These are phyloP conservation scores for Leccinum disarticulatum DNA, from an alignment of 768 basidiomycete species.

Conservation along the genomic window DNA sequence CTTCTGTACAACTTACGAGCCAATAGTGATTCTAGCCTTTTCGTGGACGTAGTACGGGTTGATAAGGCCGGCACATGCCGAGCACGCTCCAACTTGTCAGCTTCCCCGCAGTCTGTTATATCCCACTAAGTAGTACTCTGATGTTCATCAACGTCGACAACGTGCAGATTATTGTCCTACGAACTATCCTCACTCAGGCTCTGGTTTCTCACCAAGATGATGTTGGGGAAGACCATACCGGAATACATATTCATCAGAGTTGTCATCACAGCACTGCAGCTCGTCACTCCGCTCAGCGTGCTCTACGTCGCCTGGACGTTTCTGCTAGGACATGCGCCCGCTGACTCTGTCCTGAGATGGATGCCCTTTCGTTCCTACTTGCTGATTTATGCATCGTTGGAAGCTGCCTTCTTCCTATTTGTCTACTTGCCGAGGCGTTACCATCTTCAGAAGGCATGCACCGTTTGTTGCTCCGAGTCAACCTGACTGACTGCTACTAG, in stretches of 20 bases:
- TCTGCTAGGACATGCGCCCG: not conserved
- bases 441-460: constrained; percentile 45
- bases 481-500: constrained; percentile 19
- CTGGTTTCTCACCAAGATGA: constrained; percentile 19
- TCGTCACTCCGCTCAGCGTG: constrained; percentile 47
- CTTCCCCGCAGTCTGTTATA: too few relatives aligned
- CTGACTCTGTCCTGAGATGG: not conserved
- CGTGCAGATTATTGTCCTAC: not conserved
- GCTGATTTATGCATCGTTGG: constrained; percentile 38
- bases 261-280: constrained; percentile 43
- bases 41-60: too few relatives aligned
- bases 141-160: not conserved
- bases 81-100: not conserved
- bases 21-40: too few relatives aligned
- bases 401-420: constrained; percentile 48
- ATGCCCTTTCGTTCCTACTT: constrained; percentile 13
- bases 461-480: not conserved
- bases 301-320: constrained; percentile 34
- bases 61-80: not conserved
- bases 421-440: constrained; percentile 48
- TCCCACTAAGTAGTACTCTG: not conserved
- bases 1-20: too few relatives aligned
- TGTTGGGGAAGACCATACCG: constrained; percentile 47
- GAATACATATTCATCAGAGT: constrained; percentile 46
- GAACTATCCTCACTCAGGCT: not conserved